These are phyloP conservation scores for Lactuca saligna DNA, from an alignment of 129 eudicot genomes.

Conservation along the genomic window DNA sequence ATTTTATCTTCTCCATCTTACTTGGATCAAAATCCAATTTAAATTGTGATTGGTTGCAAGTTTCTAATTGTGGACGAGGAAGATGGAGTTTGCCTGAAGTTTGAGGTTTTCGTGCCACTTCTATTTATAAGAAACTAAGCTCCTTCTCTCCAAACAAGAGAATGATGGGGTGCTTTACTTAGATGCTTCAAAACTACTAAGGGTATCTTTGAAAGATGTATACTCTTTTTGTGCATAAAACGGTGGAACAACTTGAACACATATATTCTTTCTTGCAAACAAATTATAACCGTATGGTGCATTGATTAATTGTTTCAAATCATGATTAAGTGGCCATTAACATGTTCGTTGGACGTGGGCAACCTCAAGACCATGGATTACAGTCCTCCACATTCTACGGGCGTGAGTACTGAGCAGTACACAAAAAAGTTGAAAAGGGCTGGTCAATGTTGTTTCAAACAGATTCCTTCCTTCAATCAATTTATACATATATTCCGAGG, in stretches of 20 bases:
- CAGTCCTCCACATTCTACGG: conserved; percentile 37
- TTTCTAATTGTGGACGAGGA: conserved; percentile 21
- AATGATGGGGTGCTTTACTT: conserved; percentile 29
- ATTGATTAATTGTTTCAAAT: not conserved
- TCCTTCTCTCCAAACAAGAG: conserved; percentile 31
- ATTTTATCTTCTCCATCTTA: conserved; percentile 59
- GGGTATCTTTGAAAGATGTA: conserved; percentile 44
- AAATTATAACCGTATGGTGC: conserved; percentile 19
- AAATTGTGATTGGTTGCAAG: conserved; percentile 33
- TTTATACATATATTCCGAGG: conserved; percentile 40
- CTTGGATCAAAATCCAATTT: conserved; percentile 31
- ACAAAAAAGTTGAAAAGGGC: conserved; percentile 33
- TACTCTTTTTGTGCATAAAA: conserved; percentile 38
- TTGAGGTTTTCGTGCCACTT: conserved; percentile 37
- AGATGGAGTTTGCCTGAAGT: conserved; percentile 38
- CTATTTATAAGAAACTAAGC: conserved; percentile 49
- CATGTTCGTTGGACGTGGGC: conserved; percentile 37
- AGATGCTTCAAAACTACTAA: conserved; percentile 52
- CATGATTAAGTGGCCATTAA: conserved; percentile 26
- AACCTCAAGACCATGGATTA: conserved; percentile 30
- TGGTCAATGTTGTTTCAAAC: conserved; percentile 42
- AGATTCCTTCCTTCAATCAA: conserved; percentile 40
- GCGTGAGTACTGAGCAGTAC: conserved; percentile 32
- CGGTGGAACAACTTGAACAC: conserved; percentile 46
- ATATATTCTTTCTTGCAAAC: conserved; percentile 28